Percentiles rank a stretch among this genome's conserved stretches.
Evolutionary conservation across 73 alveolate genomes (phyloP).

Genomic region (Loxodes magnus): DNA sequence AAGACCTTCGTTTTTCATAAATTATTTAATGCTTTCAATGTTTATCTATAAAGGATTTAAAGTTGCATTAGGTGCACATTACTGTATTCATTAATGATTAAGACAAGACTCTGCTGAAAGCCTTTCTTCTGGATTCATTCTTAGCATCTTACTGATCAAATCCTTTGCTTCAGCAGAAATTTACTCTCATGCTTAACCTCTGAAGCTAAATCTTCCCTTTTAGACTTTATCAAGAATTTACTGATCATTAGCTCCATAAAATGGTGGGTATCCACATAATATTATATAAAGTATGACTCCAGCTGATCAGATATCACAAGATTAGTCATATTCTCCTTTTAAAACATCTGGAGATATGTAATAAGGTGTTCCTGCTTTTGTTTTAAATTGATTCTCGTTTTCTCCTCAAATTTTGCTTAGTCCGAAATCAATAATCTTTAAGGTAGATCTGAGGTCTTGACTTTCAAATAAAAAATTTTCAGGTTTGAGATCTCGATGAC

Average conservation of each 20-base stretch:
- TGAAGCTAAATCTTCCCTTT: neutral
- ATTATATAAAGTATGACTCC: conserved; percentile 11
- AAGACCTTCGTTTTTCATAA: too few species aligned
- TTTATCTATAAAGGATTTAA: too few species aligned
- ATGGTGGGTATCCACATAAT: conserved; percentile 5
- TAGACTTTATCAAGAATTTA: neutral
- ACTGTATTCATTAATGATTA: too few species aligned
- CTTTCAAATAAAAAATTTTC: conserved; percentile 69
- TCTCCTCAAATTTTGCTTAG: conserved; percentile 17
- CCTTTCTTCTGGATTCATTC: too few species aligned
- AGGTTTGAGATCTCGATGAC: conserved; percentile 90
- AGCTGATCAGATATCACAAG: conserved; percentile 2
- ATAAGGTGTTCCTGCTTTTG: conserved; percentile 22
- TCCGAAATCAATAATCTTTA: conserved; percentile 91
- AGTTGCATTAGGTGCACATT: too few species aligned
- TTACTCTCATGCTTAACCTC: conserved; percentile 7
- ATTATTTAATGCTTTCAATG: too few species aligned
- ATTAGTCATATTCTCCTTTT: neutral
- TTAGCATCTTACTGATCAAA: too few species aligned
- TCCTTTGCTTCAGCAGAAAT: conserved; percentile 5
- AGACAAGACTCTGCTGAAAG: too few species aligned
- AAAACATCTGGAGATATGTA: neutral
- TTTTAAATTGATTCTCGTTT: conserved; percentile 12
- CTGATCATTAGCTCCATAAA: neutral
- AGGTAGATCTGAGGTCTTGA: conserved; percentile 25